Evolutionary conservation across 805 yeast species (phyloP), one percentile per base, ranked within the genome.

Genomic region (Candida koratica): DNA sequence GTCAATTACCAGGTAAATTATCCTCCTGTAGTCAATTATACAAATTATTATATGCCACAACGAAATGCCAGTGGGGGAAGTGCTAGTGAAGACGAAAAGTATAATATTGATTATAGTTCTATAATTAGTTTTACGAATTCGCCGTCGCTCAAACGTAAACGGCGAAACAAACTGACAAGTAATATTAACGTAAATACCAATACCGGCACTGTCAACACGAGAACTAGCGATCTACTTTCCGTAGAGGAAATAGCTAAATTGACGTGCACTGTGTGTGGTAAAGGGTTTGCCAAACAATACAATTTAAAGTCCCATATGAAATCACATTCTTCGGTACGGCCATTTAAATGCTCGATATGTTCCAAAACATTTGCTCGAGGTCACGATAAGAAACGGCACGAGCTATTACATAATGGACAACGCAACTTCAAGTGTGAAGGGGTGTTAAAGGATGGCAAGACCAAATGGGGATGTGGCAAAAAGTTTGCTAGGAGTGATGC

Each of bases 401-500:
- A 84, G 52, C 66, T 74, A 13, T 61, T 84, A n/a, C 93, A 84
- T 49, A 73, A 79, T 14, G 89, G 89, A 5, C 77, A 73, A 39
- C 81, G 79, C 63, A 77, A 73, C 53, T 83, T 78, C 56, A 73
- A 69, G 37, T 84, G 93, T 52, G 72, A 73, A 38, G 89, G 88
- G 0, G 55, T 56, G 14, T 56, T 81, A 42, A 67, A 67, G 22
- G 81, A 79, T 47, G 79, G 80, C 0, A 52, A 48, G 10, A 76
- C 81, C 3, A 58, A 60, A 44, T 81, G 90, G 89, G 90, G 89
- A 3, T 82, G 90, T 54, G 81, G 83, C 11, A 75, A 78, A 51
- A 67, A 70, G 44, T 83, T 83, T 56, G 87, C 89, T 4, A 64
- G 93, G 27, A 79, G 84, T 2, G 93, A 84, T 54, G 93, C 90